Base-by-base conservation (phyloP, 306 rosid species). In the Betula pendula region DNA sequence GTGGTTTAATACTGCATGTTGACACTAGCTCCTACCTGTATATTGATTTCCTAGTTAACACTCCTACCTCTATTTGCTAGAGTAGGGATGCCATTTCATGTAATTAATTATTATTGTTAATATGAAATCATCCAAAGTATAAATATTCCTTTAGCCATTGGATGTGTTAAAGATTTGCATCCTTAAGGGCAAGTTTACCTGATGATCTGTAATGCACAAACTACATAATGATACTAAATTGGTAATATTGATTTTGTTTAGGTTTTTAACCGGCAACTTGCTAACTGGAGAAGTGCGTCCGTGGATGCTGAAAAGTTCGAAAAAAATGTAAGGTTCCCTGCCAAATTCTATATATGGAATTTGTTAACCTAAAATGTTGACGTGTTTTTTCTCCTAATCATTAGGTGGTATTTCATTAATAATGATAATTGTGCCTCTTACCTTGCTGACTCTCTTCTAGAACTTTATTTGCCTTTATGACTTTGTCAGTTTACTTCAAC, bases 221-320 rank as follows among this genome's bases (percentile, higher is more conserved):
- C 29, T 53, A 9, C 60, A 2, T 16, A 17, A 6, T 7, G 20
- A 19, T 4, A n/a, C 3, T 52, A 3, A 52, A 19, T 52, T 19
- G 58, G 19, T 52, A 6, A 55, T 55, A 22, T 22, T 55, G 58
- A 19, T n/a, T 24, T 22, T 56, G 11, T 87, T 85, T 74, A 94
- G 97, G 88, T 92, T 85, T 83, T 77, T 94, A 80, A 90, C 90
- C 9, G 80, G 83, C 88, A 94, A 92, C 76, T 86, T 87, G 58
- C 81, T 94, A 48, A 89, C 79, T 12, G 95, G 95, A 80, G 38
- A 29, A 43, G 81, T 90, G 72, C 96, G 95, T 25, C 33, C 5
- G 16, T 92, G 91, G 97, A 84, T 92, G 13, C 19, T 69, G 68
- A 17, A 56, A 3, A 72, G 35, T 15, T 78, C 68, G 44, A 2